Conservation (phyloP, 805 yeast species). For the Maudiozyma saulgeensis region DNA sequence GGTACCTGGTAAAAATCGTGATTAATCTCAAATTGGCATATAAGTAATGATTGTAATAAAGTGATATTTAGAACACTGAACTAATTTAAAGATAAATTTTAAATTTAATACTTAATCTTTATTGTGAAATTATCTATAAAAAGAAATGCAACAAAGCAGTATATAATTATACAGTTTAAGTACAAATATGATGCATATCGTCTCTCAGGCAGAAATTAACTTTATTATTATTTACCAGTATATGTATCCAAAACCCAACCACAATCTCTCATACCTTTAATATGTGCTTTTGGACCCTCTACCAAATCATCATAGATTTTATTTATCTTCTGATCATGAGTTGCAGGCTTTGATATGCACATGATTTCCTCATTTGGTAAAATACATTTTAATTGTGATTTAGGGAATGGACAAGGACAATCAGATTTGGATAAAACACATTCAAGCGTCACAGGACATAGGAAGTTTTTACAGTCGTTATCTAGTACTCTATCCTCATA, state of each 20-base stretch:
- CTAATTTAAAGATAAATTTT: neutral
- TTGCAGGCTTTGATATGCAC: constrained; percentile 78
- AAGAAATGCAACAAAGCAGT: no score
- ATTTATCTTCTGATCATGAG: constrained; percentile 31
- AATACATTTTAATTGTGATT: constrained; percentile 71
- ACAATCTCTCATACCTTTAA: constrained; percentile 62
- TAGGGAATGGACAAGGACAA: constrained; percentile 89
- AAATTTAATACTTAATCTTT: no score
- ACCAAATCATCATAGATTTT: constrained; percentile 36
- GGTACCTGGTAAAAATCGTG: constrained; percentile 79
- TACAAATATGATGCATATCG: no score
- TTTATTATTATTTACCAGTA: constrained; percentile 19
- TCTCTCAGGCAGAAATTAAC: no score
- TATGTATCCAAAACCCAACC: constrained; percentile 74
- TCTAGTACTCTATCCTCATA: constrained; percentile 32
- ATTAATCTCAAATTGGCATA: constrained; percentile 29
- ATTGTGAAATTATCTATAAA: no score
- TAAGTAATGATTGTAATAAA: neutral
- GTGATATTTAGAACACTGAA: no score
- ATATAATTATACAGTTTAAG: neutral
- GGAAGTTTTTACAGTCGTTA: constrained; percentile 48
- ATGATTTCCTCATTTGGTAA: constrained; percentile 57
- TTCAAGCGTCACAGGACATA: constrained; percentile 74
- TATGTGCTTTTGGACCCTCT: constrained; percentile 37
- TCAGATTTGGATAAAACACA: constrained; percentile 64